These are phyloP conservation scores for Arachnopeziza araneosa DNA, from an alignment of 2,329 filamentous ascomycete species.

Conservation along the genomic window DNA sequence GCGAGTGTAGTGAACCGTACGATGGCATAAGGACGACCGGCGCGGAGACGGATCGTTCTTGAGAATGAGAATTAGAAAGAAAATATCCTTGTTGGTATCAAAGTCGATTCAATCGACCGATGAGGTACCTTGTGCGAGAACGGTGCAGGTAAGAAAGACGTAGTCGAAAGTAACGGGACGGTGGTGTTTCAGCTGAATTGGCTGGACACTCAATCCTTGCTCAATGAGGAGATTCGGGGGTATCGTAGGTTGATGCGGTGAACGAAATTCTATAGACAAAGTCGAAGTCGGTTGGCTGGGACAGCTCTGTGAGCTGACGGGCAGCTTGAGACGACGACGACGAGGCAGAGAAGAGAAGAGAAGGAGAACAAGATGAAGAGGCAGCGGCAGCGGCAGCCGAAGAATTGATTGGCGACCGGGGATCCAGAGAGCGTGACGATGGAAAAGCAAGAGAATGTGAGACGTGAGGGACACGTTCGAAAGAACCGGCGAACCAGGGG, in stretches of 20 bases:
- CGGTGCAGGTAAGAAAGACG: background rate
- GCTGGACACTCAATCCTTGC: conserved; percentile 8
- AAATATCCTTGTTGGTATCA: conserved; percentile 14
- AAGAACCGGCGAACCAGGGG: background rate
- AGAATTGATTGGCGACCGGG: conserved; percentile 15
- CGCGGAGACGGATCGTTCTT: conserved; percentile 11
- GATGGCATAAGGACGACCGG: conserved; percentile 52
- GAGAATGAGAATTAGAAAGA: conserved; percentile 8
- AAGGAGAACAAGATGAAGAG: background rate
- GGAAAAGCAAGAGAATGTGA: conserved; percentile 15
- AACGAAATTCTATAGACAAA: background rate
- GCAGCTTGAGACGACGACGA: background rate
- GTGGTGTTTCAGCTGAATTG: conserved; percentile 19
- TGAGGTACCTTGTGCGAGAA: conserved; percentile 1
- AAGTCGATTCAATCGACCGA: conserved; percentile 22
- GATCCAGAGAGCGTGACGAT: background rate
- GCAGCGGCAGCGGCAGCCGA: conserved; percentile 2
- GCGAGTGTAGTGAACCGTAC: conserved; percentile 67
- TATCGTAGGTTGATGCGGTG: background rate
- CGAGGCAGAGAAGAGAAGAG: conserved; percentile 16
- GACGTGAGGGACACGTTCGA: conserved; percentile 12
- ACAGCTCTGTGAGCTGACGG: background rate
- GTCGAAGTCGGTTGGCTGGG: background rate
- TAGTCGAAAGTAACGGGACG: background rate
- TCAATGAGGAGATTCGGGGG: conserved; percentile 3